Conservation (phyloP, 2,329 filamentous ascomycete genomes). For the Lizonia empirigonia region DNA sequence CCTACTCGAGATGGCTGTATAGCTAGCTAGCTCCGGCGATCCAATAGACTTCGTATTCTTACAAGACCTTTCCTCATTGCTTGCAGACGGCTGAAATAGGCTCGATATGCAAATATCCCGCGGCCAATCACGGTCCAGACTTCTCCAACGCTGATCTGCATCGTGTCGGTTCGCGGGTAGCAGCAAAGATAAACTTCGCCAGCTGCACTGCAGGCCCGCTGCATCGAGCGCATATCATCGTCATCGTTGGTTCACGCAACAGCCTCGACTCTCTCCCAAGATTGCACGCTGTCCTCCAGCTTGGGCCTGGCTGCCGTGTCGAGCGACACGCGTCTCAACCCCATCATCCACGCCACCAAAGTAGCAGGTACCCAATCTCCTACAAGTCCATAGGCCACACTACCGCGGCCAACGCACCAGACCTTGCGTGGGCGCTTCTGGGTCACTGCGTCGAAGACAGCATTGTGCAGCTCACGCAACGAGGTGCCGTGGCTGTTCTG, state of each 20-base stretch:
- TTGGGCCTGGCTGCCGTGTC: conserved; percentile 42
- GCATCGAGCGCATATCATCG: neutral
- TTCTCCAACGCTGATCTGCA: conserved; percentile 13
- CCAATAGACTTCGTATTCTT: conserved; percentile 24
- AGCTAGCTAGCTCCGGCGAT: conserved; percentile 4
- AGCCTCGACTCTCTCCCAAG: conserved; percentile 48
- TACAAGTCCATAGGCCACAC: conserved; percentile 82
- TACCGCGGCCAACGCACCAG: conserved; percentile 83
- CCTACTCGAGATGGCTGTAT: neutral
- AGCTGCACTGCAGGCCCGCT: conserved; percentile 6
- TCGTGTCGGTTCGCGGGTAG: conserved; percentile 4
- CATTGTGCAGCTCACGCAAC: conserved; percentile 79
- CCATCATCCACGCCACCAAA: conserved; percentile 93
- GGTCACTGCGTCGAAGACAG: conserved; percentile 88
- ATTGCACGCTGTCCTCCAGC: conserved; percentile 54
- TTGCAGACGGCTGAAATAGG: conserved; percentile 5
- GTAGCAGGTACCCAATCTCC: conserved; percentile 78
- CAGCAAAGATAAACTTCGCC: conserved; percentile 6
- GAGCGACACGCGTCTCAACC: conserved; percentile 64
- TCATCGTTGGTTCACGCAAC: conserved; percentile 2
- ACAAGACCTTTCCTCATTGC: conserved; percentile 22
- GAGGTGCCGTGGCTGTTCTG: conserved; percentile 67
- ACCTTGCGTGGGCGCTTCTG: conserved; percentile 64
- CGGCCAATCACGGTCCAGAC: conserved; percentile 12
- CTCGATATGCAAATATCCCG: conserved; percentile 4